Evolutionary conservation across 331 rosid genomes (phyloP).

Genomic region (Phaseolus coccineus): DNA sequence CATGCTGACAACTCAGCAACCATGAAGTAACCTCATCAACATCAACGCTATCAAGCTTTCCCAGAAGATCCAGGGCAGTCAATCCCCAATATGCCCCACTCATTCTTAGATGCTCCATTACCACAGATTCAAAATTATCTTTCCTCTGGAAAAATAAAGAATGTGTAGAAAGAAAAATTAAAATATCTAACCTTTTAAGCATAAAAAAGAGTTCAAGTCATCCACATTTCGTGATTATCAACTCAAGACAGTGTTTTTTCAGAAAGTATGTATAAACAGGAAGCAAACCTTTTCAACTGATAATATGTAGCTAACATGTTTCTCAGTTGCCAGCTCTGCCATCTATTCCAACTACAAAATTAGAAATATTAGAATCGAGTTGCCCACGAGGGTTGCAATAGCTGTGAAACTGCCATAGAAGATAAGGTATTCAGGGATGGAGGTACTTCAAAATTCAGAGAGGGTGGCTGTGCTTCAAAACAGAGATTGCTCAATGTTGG

Average conservation of each 20-base stretch:
- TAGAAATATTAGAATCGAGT: slow-evolving; percentile 1
- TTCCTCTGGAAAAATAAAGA: slow-evolving; percentile 54
- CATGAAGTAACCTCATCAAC: slow-evolving; percentile 75
- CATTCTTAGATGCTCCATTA: slow-evolving; percentile 76
- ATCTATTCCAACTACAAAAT: slow-evolving; percentile 48
- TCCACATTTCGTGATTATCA: neutral
- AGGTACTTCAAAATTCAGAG: neutral
- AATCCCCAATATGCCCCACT: slow-evolving; percentile 81
- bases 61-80: slow-evolving; percentile 63
- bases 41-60: slow-evolving; percentile 65
- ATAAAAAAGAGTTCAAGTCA: slow-evolving; percentile 36
- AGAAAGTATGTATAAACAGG: slow-evolving; percentile 15
- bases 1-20: slow-evolving; percentile 77
- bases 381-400: neutral
- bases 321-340: slow-evolving; percentile 76
- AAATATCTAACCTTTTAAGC: neutral
- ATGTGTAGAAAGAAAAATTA: neutral
- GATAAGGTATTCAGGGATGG: neutral
- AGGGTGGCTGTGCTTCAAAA: neutral
- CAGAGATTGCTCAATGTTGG: neutral
- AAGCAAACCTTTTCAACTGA: slow-evolving; percentile 71
- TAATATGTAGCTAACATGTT: slow-evolving; percentile 70
- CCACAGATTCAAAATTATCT: slow-evolving; percentile 68
- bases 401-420: neutral
- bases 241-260: neutral